Evolutionary conservation across 352 stramenopile genomes (phyloP).

Genomic region (Phytophthora colocasiae): DNA sequence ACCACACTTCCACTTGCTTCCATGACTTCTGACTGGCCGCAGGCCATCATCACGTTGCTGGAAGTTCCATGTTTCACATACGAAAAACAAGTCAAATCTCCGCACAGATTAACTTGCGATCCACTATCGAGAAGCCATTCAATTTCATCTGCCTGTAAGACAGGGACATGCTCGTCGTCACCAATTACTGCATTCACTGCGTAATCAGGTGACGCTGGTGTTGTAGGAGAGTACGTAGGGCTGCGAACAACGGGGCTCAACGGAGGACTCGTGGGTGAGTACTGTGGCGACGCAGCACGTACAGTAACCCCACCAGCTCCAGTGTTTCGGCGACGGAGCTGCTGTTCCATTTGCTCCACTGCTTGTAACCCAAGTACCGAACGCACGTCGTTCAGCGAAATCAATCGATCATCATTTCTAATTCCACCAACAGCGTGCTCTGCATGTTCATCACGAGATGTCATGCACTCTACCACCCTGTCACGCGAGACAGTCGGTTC

Average conservation of each 20-base stretch:
- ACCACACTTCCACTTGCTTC: conserved; percentile 1
- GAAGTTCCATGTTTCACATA: conserved; percentile 1
- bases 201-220: background rate
- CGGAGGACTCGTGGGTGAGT: background rate
- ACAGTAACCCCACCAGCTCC: background rate
- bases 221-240: background rate
- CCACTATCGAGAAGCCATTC: conserved; percentile 1
- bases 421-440: background rate
- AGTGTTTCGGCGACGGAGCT: background rate
- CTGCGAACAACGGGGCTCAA: background rate
- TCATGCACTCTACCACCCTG: background rate
- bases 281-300: background rate
- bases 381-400: background rate
- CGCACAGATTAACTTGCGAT: conserved; percentile 17
- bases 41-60: conserved; percentile 11
- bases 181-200: background rate
- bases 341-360: background rate
- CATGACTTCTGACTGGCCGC: conserved; percentile 4
- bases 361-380: background rate
- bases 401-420: background rate
- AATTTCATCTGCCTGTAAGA: background rate
- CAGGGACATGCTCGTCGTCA: background rate
- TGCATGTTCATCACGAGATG: background rate
- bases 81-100: background rate
- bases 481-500: background rate